Base-by-base conservation (phyloP, 176 grass and related monocot species). In the Chrysopogon serrulatus region DNA sequence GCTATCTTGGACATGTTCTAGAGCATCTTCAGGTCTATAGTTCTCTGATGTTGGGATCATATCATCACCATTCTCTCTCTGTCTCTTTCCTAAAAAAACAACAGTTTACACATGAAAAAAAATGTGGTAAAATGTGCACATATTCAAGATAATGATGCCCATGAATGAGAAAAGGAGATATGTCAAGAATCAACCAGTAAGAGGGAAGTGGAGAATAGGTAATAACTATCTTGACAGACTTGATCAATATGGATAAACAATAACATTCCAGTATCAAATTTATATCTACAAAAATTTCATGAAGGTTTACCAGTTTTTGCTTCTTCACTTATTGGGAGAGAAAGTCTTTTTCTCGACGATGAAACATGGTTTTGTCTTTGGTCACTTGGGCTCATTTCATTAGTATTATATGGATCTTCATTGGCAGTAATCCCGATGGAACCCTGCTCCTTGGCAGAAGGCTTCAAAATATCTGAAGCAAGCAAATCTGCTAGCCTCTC, bases 401-500 rank as follows among this genome's bases (percentile, higher is more conserved):
- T 85, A 90, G 62, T 70, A 93, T 65, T 64, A 85, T 90, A 81
- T 31, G 59, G 59, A 44, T 92, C 87, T 40, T 82, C 83, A 68
- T 85, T 87, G 51, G 76, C 85, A 78, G 84, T 70, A 93, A 91
- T 93, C 75, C 79, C 79, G 69, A 64, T 82, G 48, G 87, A 91
- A 74, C 70, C 84, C 72, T 97, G 89, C 65, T 92, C 91, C 83
- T 92, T 91, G 35, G 59, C 71, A 87, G 26, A 70, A 54, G 57
- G 34, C 64, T 91, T 97, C 32, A 91, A 65, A 63, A 68, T 88
- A 77, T 92, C 91, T 36, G 86, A 91, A 86, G 84, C 79, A 83
- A 94, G 84, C 62, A 91, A 75, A 83, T 93, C 86, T 48, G 83
- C 89, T 42, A 97, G 74, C 65, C 84, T 97, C 69, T 94, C 88